Conservation (phyloP, 208 protist genomes). For the Acanthamoeba lenticulata region DNA sequence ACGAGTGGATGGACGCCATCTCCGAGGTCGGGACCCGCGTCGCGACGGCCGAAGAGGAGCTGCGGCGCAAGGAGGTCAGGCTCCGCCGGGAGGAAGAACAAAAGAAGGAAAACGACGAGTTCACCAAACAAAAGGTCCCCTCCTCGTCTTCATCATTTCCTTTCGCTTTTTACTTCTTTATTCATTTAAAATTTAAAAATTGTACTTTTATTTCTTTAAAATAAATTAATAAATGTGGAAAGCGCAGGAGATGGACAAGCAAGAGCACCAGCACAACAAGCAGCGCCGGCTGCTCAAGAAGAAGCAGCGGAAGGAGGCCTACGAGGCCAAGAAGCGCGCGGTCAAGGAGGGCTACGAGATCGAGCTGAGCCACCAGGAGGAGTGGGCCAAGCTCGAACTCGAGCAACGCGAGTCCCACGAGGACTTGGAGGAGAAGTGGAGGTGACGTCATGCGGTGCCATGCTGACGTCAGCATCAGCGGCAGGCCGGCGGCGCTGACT, state of each 20-base stretch:
- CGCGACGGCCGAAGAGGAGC: neutral
- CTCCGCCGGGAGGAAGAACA: neutral
- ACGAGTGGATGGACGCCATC: slow-evolving; percentile 3
- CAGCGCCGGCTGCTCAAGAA: neutral
- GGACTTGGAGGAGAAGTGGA: slow-evolving; percentile 33
- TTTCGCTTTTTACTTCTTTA: neutral
- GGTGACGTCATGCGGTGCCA: too few relatives aligned
- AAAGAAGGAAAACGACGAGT: neutral
- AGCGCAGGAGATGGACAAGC: slow-evolving; percentile 37
- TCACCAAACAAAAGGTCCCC: slow-evolving; percentile 10
- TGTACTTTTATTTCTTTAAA: too few relatives aligned
- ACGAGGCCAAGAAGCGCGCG: slow-evolving; percentile 22
- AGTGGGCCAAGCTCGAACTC: neutral
- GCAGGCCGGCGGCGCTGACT: too few relatives aligned
- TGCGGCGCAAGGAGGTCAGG: slow-evolving; percentile 7
- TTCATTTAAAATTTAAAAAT: too few relatives aligned
- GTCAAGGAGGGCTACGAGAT: neutral
- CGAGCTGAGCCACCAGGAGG: neutral
- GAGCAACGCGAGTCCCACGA: neutral
- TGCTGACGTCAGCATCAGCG: too few relatives aligned
- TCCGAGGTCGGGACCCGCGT: neutral
- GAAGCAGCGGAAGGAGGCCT: slow-evolving; percentile 14
- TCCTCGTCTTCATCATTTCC: neutral
- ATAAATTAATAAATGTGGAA: too few relatives aligned
- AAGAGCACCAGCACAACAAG: neutral